Percentiles rank a stretch among this genome's conserved stretches.
phyloP scores from a whole-genome alignment of 176 grass and related monocot species.

The Carex littledalei region DNA sequence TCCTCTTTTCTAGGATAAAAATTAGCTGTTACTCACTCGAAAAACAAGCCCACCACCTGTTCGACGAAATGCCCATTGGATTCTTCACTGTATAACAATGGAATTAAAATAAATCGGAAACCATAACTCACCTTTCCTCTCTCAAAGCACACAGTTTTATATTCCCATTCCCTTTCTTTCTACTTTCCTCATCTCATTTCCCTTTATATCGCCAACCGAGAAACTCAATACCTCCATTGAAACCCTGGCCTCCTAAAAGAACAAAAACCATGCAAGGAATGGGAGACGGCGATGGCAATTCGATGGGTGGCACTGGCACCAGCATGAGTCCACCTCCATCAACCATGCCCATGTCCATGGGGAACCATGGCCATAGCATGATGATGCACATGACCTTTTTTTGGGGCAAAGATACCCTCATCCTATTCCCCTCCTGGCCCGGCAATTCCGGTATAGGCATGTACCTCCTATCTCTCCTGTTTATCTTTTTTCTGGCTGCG shows the following conservation, averaged over 20 bases:
- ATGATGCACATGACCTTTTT: constrained; percentile 68
- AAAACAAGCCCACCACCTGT: not conserved
- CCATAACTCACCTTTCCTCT: not conserved
- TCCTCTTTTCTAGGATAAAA: not conserved
- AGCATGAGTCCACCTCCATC: constrained; percentile 32
- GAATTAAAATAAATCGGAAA: not conserved
- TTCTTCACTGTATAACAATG: not conserved
- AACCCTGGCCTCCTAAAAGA: not conserved
- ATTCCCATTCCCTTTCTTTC: not conserved
- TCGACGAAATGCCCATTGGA: not conserved
- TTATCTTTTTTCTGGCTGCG: constrained; percentile 45
- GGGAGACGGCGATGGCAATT: constrained; percentile 25
- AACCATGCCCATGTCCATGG: not conserved
- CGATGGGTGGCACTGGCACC: constrained; percentile 34
- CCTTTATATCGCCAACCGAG: not conserved
- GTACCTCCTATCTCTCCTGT: constrained; percentile 58
- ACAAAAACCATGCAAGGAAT: not conserved
- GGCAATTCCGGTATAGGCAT: constrained; percentile 43
- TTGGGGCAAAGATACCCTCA: constrained; percentile 40
- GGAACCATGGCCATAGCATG: not conserved
- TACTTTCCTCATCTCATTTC: not conserved
- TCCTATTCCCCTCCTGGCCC: constrained; percentile 63
- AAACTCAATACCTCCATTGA: not conserved
- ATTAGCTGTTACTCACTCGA: not conserved
- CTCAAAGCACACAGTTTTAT: not conserved